These are phyloP conservation scores for Dalbergia cultrata DNA, from an alignment of 306 rosid genomes.

Conservation along the genomic window DNA sequence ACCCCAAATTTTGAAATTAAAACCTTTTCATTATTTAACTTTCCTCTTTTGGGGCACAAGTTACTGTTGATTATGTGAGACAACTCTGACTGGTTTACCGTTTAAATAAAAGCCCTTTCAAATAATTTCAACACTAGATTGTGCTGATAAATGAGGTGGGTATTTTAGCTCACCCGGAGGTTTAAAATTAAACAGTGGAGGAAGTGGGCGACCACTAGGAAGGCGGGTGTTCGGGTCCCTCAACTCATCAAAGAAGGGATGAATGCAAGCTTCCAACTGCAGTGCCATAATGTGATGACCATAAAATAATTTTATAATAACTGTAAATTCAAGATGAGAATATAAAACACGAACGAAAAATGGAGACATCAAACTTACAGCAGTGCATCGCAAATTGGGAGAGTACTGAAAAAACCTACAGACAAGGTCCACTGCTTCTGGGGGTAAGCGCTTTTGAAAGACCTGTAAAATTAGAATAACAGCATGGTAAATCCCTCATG, in stretches of 20 bases:
- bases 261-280: constrained; percentile 99
- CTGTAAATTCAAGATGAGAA: constrained; percentile 21
- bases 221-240: constrained; percentile 96
- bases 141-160: constrained; percentile 23
- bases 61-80: background rate
- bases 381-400: constrained; percentile 97
- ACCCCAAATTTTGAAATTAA: constrained; percentile 15
- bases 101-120: constrained; percentile 12
- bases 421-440: constrained; percentile 98
- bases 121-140: constrained; percentile 37
- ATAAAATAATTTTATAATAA: constrained; percentile 19
- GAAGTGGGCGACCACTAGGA: constrained; percentile 98
- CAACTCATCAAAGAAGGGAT: constrained; percentile 97
- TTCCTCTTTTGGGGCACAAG: too few relatives aligned
- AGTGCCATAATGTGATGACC: constrained; percentile 25
- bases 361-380: constrained; percentile 66
- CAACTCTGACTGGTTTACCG: background rate
- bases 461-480: constrained; percentile 64
- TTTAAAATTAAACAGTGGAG: constrained; percentile 94
- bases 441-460: constrained; percentile 96
- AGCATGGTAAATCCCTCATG: constrained; percentile 20
- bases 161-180: constrained; percentile 70
- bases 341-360: constrained; percentile 26
- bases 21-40: too few relatives aligned
- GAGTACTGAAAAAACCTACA: constrained; percentile 99